Evolutionary conservation across 2,329 filamentous ascomycete species (phyloP).

Genomic region (Simplicillium sp.): DNA sequence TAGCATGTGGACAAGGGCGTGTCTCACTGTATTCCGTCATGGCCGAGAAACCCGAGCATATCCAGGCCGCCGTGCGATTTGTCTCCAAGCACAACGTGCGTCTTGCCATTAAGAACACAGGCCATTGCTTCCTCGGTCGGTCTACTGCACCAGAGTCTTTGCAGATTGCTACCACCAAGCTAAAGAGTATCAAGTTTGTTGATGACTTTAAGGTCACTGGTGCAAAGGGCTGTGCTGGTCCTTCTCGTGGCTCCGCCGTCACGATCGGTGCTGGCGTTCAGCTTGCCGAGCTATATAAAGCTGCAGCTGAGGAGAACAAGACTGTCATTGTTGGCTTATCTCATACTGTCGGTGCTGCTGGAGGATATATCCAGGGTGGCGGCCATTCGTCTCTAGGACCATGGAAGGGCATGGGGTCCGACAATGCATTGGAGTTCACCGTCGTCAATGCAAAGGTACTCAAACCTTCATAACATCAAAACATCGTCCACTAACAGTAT

Average conservation of each 20-base stretch:
- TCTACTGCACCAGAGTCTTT: conserved; percentile 20
- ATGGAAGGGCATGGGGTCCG: conserved; percentile 22
- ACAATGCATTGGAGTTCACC: conserved; percentile 24
- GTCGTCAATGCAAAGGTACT: conserved; percentile 22
- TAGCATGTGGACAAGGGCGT: conserved; percentile 21
- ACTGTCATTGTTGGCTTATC: conserved; percentile 17
- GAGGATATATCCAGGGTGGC: conserved; percentile 22
- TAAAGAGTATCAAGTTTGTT: conserved; percentile 17
- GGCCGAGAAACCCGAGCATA: conserved; percentile 18
- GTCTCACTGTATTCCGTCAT: conserved; percentile 25
- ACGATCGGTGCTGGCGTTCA: conserved; percentile 18
- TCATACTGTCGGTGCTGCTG: conserved; percentile 17
- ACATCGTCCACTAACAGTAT: not conserved
- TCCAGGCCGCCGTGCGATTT: conserved; percentile 27
- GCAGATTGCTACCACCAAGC: conserved; percentile 22
- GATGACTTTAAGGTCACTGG: conserved; percentile 12
- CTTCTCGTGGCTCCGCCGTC: conserved; percentile 12
- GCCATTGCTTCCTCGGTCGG: conserved; percentile 24
- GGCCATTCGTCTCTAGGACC: conserved; percentile 19
- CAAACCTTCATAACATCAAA: not conserved
- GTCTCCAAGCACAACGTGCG: conserved; percentile 20
- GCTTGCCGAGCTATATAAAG: conserved; percentile 14
- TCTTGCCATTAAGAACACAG: conserved; percentile 23
- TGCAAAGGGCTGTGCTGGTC: not conserved
- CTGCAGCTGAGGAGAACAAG: conserved; percentile 10